A percentile compares a stretch with the other conserved stretches of the same genome.
Conservation (phyloP, 2,329 filamentous ascomycete species). For the Nemania sp. region DNA sequence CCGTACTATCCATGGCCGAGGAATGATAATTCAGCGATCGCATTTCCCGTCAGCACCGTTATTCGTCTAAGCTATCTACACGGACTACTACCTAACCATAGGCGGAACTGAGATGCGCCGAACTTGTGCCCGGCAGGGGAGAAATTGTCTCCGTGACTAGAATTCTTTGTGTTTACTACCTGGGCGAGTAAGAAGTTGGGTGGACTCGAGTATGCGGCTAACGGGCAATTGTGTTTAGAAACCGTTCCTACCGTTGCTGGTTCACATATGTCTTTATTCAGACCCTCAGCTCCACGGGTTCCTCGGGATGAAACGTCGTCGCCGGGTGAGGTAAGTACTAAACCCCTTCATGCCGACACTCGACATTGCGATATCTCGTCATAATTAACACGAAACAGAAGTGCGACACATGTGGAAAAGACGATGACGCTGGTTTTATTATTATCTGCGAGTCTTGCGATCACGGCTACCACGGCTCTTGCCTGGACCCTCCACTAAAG, state of each 20-base stretch:
- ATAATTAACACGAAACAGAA: slow-evolving; percentile 62
- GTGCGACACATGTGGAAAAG: slow-evolving; percentile 88
- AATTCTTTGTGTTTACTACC: not conserved
- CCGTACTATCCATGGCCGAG: not conserved
- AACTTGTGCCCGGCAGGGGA: not conserved
- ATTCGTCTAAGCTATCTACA: not conserved
- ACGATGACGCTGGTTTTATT: slow-evolving; percentile 77
- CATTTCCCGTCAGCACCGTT: too few species aligned
- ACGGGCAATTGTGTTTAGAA: slow-evolving; percentile 54
- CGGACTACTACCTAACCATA: not conserved
- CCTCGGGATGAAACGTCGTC: slow-evolving; percentile 64
- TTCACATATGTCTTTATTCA: slow-evolving; percentile 95
- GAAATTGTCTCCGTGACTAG: not conserved
- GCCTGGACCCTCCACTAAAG: slow-evolving; percentile 87
- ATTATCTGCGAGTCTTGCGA: slow-evolving; percentile 93
- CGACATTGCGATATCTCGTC: not conserved
- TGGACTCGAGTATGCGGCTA: slow-evolving; percentile 26
- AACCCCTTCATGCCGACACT: not conserved
- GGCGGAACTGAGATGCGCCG: not conserved
- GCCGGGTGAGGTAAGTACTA: slow-evolving; percentile 57
- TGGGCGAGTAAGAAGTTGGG: not conserved
- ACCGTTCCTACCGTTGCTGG: slow-evolving; percentile 87
- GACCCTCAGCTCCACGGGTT: slow-evolving; percentile 79
- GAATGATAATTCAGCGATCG: not conserved
- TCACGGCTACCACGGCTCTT: slow-evolving; percentile 85